Conservation (phyloP, 2,329 filamentous ascomycete genomes). For the Stagonosporopsis chrysanthemi region DNA sequence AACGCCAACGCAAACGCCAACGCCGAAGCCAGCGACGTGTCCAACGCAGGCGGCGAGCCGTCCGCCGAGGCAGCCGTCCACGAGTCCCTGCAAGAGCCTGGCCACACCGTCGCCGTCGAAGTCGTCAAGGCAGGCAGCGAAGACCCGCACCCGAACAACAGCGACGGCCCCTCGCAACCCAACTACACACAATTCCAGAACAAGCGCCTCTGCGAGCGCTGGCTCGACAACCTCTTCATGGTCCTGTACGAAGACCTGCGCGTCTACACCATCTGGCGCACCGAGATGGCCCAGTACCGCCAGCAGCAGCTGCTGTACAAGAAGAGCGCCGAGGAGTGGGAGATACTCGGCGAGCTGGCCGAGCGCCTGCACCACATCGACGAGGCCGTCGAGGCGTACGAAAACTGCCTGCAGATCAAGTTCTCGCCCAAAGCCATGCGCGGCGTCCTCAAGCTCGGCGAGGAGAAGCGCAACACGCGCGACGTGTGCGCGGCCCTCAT, state of each 20-base stretch:
- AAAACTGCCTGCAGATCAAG: constrained; percentile 82
- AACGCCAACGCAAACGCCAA: too few species aligned
- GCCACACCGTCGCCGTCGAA: constrained; percentile 78
- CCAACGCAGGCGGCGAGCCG: too few species aligned
- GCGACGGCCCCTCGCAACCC: constrained; percentile 57
- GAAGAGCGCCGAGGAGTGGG: constrained; percentile 97
- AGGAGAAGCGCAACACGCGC: constrained; percentile 78
- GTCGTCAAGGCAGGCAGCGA: constrained; percentile 79
- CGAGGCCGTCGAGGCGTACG: constrained; percentile 92
- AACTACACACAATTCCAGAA: constrained; percentile 92
- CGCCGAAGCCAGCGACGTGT: too few species aligned
- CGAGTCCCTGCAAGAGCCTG: constrained; percentile 75
- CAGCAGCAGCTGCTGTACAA: constrained; percentile 95
- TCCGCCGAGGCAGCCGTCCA: constrained; percentile 26
- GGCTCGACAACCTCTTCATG: constrained; percentile 99
- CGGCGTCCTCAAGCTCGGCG: constrained; percentile 81
- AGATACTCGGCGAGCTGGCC: constrained; percentile 91
- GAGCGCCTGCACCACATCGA: constrained; percentile 91
- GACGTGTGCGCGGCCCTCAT: constrained; percentile 88
- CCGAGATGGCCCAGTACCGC: constrained; percentile 94
- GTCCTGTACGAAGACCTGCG: constrained; percentile 97
- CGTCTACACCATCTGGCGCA: constrained; percentile 99
- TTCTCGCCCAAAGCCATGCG: constrained; percentile 94
- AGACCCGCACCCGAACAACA: constrained; percentile 50
- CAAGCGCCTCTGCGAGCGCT: constrained; percentile 95